These are phyloP conservation scores for Intubia oerlemansii DNA, from an alignment of 2,329 filamentous ascomycete species.

Conservation along the genomic window DNA sequence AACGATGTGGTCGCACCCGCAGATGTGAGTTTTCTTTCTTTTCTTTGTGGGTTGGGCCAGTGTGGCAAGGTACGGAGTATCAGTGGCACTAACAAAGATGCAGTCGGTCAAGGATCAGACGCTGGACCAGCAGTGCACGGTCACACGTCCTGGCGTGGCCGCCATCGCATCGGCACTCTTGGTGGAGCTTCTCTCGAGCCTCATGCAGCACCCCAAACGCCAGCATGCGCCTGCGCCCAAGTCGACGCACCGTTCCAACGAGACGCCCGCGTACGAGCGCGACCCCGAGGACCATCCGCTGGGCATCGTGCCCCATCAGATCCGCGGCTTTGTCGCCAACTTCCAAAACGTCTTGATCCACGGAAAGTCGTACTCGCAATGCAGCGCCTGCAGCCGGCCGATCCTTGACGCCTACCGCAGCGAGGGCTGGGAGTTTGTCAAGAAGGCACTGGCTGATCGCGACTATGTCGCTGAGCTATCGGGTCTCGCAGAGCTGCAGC, in stretches of 20 bases:
- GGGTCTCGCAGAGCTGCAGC: slow-evolving; percentile 51
- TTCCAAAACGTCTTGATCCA: slow-evolving; percentile 56
- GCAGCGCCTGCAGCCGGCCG: slow-evolving; percentile 55
- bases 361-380: slow-evolving; percentile 58
- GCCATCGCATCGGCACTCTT: slow-evolving; percentile 79
- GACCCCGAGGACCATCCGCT: slow-evolving; percentile 38
- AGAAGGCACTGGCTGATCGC: slow-evolving; percentile 49
- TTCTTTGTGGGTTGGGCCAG: no score
- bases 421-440: slow-evolving; percentile 58
- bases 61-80: background rate
- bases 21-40: slow-evolving; percentile 44
- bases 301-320: slow-evolving; percentile 57
- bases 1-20: slow-evolving; percentile 91
- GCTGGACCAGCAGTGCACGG: slow-evolving; percentile 93
- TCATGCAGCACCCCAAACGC: slow-evolving; percentile 70
- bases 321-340: slow-evolving; percentile 54
- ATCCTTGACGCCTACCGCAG: slow-evolving; percentile 45
- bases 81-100: background rate
- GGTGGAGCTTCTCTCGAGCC: slow-evolving; percentile 71
- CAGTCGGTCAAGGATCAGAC: slow-evolving; percentile 88
- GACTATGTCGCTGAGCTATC: slow-evolving; percentile 63
- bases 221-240: slow-evolving; percentile 36
- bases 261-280: slow-evolving; percentile 23
- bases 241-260: slow-evolving; percentile 13
- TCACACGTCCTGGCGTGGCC: slow-evolving; percentile 81